Evolutionary conservation across 495 filamentous ascomycete genomes (phyloP), one percentile per base, ranked within the genome.

Genomic region (Daldinia childiae): DNA sequence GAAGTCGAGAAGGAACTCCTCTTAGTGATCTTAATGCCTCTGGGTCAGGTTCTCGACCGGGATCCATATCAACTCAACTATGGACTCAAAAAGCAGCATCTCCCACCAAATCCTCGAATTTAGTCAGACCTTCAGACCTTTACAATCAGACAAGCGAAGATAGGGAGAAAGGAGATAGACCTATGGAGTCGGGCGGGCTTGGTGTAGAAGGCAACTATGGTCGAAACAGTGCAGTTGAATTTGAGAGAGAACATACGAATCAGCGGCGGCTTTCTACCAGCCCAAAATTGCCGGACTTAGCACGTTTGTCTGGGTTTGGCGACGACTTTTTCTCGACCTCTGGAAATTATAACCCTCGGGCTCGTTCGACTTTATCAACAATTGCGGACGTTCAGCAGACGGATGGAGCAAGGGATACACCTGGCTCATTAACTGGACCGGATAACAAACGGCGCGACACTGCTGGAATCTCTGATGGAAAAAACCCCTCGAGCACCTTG

Each of bases 61-160:
- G 61, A 17, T 71, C 78, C 9, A 51, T 56, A 19, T 72, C 78
- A 29, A 71, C 70, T 19, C 76, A 70, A 41, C 76, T 80, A 41
- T 78, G 76, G 78, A 76, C 74, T 8, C 71, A 73, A 29, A 74
- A 78, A 66, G 67, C 81, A 7, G 59, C 76, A n/a, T 82, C 83
- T 7, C 82, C 84, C 0, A 52, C 51, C 19, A 89, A 90, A 68
- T 72, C 86, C 4, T 76, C 87, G 1, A 86, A 90, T 2, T 89
- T 95, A 67, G 84, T 93, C 26, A 85, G 91, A 17, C 92, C 93
- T 11, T 89, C 89, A 21, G 92, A 97, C 68, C 91, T 94, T 34
- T 95, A 95, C 76, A 88, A 84, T 63, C 87, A 91, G 2, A 83
- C 91, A 77, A 87, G 87, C 50, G 91, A 93, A 68, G 91, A 92